These are phyloP conservation scores for Crucihimalaya himalaica DNA, from an alignment of 345 rosid species.

Conservation along the genomic window DNA sequence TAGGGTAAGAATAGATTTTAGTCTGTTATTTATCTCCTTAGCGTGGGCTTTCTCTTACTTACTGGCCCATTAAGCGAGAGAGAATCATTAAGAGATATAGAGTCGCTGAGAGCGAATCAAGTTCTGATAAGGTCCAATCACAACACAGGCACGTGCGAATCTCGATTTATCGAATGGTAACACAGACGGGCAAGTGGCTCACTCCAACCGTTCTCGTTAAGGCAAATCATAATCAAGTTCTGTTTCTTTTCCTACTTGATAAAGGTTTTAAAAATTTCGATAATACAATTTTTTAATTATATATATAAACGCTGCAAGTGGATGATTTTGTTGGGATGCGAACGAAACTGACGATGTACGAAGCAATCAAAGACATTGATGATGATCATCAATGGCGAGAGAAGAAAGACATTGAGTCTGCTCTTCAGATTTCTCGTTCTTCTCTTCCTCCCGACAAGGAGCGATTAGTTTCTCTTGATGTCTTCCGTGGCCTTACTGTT, in stretches of 20 bases:
- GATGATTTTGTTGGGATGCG: conserved; percentile 17
- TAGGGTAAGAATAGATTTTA: too few relatives aligned
- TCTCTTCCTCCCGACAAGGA: conserved; percentile 26
- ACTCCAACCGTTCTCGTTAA: conserved; percentile 14
- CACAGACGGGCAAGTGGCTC: too few relatives aligned
- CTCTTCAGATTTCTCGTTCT: conserved; percentile 43
- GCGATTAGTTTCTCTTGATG: conserved; percentile 69
- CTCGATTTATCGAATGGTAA: too few relatives aligned
- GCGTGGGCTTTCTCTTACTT: not conserved
- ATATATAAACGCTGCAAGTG: not conserved
- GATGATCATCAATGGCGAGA: conserved; percentile 26
- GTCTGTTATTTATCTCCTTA: too few relatives aligned
- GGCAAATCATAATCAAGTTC: not conserved
- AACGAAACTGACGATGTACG: conserved; percentile 32
- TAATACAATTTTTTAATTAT: not conserved
- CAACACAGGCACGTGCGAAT: too few relatives aligned
- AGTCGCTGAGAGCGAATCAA: conserved; percentile 5
- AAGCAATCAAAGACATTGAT: conserved; percentile 31
- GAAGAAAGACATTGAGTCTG: conserved; percentile 37
- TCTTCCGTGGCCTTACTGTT: conserved; percentile 75
- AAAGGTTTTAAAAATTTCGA: not conserved
- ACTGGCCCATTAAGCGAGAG: not conserved
- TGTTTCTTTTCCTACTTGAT: not conserved
- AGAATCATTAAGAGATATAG: too few relatives aligned
- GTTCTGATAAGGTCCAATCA: conserved; percentile 9